Evolutionary conservation across 108 stramenopile genomes (phyloP).

Genomic region (Epithemia pelagica): DNA sequence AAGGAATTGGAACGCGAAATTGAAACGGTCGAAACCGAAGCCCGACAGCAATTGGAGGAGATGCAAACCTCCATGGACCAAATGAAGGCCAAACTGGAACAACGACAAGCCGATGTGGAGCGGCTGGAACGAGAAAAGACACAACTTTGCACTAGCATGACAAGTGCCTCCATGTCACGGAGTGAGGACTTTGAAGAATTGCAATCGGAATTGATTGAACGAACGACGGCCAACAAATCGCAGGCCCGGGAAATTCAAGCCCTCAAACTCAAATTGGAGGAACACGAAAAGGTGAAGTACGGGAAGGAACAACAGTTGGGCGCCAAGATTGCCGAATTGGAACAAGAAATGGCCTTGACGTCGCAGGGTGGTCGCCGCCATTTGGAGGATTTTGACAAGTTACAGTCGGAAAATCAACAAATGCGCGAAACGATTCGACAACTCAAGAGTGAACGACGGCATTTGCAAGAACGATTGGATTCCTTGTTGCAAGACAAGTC

Average conservation of each 20-base stretch:
- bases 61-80: constrained; percentile 14
- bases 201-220: constrained; percentile 30
- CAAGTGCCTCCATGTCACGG: constrained; percentile 20
- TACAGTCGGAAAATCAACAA: constrained; percentile 26
- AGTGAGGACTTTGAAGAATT: constrained; percentile 34
- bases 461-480: constrained; percentile 23
- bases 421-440: constrained; percentile 27
- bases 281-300: constrained; percentile 10
- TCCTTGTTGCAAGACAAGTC: constrained; percentile 19
- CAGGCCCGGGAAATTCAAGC: constrained; percentile 30
- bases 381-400: constrained; percentile 4
- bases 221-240: constrained; percentile 18
- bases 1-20: constrained; percentile 17
- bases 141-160: constrained; percentile 33
- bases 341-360: constrained; percentile 11
- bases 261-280: constrained; percentile 26
- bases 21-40: constrained; percentile 13
- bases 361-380: background rate
- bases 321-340: constrained; percentile 7
- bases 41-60: constrained; percentile 5
- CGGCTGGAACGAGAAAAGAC: constrained; percentile 27
- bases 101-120: constrained; percentile 14
- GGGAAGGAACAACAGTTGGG: constrained; percentile 12
- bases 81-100: constrained; percentile 10
- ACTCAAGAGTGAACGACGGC: constrained; percentile 22